These are phyloP conservation scores for Apiotrichum gamsii DNA, from an alignment of 1,284 basidiomycete genomes.

Conservation along the genomic window DNA sequence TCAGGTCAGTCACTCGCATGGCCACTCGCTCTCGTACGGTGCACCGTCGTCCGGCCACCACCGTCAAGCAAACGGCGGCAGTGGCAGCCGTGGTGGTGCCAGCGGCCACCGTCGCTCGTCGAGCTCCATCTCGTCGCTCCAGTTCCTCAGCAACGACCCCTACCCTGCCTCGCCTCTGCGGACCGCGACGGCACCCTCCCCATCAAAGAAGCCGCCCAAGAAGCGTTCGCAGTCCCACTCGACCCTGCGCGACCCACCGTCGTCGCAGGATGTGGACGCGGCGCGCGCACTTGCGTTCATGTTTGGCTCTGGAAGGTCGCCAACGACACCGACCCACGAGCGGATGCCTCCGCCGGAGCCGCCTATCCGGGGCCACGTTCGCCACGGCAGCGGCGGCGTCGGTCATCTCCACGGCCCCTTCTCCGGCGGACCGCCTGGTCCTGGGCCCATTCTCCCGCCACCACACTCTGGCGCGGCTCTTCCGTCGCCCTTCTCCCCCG, in stretches of 20 bases:
- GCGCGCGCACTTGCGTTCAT: slow-evolving; percentile 41
- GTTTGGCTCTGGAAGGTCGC: slow-evolving; percentile 26
- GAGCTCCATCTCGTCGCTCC: slow-evolving; percentile 9
- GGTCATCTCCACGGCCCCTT: too few species aligned
- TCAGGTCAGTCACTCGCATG: background rate
- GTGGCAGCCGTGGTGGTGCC: background rate
- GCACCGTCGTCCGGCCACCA: background rate
- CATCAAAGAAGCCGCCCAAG: slow-evolving; percentile 20
- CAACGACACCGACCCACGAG: slow-evolving; percentile 1
- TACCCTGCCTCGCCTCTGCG: slow-evolving; percentile 15
- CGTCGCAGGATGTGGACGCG: slow-evolving; percentile 43
- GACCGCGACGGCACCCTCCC: slow-evolving; percentile 4
- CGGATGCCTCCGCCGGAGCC: background rate
- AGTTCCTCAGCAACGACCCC: slow-evolving; percentile 15
- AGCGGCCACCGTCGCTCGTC: slow-evolving; percentile 12
- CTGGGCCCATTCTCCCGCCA: background rate
- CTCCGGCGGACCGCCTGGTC: too few species aligned
- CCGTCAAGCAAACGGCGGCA: background rate
- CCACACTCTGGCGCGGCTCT: background rate
- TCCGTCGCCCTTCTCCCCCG: slow-evolving; percentile 7
- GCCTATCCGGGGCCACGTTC: too few species aligned
- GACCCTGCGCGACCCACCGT: slow-evolving; percentile 22
- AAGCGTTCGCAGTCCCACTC: slow-evolving; percentile 40
- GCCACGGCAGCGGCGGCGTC: too few species aligned
- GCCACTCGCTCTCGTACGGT: too few species aligned